A percentile compares a stretch with the other conserved stretches of the same genome.
Conservation (phyloP, 495 filamentous ascomycete genomes). For the Aspergillus cavernicola region DNA sequence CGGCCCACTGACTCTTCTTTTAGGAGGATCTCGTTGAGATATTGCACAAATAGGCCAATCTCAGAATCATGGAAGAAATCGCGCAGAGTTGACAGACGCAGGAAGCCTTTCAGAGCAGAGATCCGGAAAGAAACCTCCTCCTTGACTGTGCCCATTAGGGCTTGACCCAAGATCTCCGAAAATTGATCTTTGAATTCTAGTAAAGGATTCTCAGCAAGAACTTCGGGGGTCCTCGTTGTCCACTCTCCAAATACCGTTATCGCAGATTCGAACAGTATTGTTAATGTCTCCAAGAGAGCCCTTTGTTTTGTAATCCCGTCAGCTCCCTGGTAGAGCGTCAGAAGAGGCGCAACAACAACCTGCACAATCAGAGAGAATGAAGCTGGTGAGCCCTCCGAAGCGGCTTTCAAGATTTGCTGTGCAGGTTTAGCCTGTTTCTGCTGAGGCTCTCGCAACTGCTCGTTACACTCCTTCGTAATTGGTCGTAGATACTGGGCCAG, state of each 20-base stretch:
- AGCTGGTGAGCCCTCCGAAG: constrained; percentile 53
- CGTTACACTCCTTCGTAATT: constrained; percentile 66
- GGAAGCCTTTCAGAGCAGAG: constrained; percentile 56
- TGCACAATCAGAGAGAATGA: constrained; percentile 53
- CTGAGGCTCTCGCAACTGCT: constrained; percentile 70
- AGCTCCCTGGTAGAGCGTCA: constrained; percentile 61
- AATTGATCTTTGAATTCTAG: constrained; percentile 57
- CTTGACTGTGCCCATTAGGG: constrained; percentile 55
- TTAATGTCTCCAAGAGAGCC: constrained; percentile 62
- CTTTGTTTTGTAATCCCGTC: constrained; percentile 64
- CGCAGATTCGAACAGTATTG: constrained; percentile 55
- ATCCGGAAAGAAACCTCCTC: constrained; percentile 65
- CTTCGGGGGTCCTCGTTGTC: constrained; percentile 37
- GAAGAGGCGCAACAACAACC: constrained; percentile 54
- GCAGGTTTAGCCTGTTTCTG: constrained; percentile 71
- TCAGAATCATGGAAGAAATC: constrained; percentile 61
- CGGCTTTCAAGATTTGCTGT: constrained; percentile 56
- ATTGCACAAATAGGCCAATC: constrained; percentile 60
- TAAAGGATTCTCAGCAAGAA: constrained; percentile 48
- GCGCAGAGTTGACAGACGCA: constrained; percentile 52
- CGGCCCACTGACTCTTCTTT: constrained; percentile 54
- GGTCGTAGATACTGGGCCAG: constrained; percentile 60
- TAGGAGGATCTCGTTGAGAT: constrained; percentile 62
- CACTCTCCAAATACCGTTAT: constrained; percentile 56
- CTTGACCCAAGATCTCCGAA: constrained; percentile 57